Conservation (phyloP, 2,329 filamentous ascomycete genomes). For the Orbilia oligospora region DNA sequence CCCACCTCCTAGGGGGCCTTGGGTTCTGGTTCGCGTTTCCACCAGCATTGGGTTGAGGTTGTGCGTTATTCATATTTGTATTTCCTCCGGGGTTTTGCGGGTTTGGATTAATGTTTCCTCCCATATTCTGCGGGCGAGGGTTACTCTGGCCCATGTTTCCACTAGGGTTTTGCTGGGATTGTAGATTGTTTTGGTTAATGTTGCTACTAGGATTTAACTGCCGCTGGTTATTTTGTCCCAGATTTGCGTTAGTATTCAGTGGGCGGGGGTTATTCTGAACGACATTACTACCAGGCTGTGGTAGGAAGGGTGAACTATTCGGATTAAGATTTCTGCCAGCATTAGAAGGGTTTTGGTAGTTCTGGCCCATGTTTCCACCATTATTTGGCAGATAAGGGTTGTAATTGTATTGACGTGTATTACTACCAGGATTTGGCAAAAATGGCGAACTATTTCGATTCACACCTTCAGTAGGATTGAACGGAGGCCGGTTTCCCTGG, state of each 20-base stretch:
- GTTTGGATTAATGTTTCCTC: not conserved
- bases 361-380: not conserved
- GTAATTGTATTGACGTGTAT: not conserved
- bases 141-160: not conserved
- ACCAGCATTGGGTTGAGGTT: not conserved
- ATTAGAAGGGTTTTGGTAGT: too few species aligned
- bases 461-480: too few species aligned
- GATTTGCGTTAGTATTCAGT: not conserved
- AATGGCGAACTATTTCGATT: not conserved
- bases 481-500: too few species aligned
- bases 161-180: too few species aligned
- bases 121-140: not conserved
- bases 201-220: too few species aligned
- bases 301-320: too few species aligned
- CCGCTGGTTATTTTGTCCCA: too few species aligned
- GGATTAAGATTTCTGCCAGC: too few species aligned
- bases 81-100: not conserved
- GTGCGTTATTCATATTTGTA: not conserved
- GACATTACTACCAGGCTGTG: too few species aligned
- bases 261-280: not conserved
- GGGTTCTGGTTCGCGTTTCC: not conserved
- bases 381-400: not conserved
- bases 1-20: not conserved
- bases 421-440: not conserved
- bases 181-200: too few species aligned